These are phyloP conservation scores for Trifolium subterraneum DNA, from an alignment of 306 rosid genomes.

Conservation along the genomic window DNA sequence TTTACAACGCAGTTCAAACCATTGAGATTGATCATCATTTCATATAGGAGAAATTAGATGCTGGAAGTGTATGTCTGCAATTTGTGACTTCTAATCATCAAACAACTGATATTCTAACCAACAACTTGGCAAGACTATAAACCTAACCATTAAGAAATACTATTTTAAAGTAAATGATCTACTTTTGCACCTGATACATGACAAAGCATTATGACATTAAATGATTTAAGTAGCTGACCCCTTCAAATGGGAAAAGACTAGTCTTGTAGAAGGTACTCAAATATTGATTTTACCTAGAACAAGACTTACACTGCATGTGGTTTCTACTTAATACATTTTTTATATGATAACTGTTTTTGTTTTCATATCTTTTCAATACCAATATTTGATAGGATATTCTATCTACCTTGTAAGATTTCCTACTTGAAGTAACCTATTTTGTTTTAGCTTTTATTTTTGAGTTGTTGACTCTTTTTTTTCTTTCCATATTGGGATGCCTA, in stretches of 20 bases:
- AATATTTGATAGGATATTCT: slow-evolving; percentile 23
- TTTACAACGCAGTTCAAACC: no score
- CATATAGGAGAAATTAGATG: no score
- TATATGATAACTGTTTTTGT: slow-evolving; percentile 5
- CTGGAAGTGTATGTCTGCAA: no score
- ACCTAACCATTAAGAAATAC: background rate
- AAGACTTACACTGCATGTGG: background rate
- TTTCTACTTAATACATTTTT: background rate
- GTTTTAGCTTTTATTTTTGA: background rate
- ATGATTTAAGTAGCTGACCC: background rate
- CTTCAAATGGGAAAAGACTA: background rate
- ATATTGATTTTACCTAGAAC: slow-evolving; percentile 14
- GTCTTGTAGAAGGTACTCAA: background rate
- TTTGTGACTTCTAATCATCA: no score
- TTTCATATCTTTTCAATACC: slow-evolving; percentile 1
- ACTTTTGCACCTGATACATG: background rate
- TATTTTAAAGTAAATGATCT: background rate
- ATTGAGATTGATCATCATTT: no score
- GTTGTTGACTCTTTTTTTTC: slow-evolving; percentile 33
- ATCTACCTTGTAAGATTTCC: slow-evolving; percentile 17
- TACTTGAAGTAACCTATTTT: slow-evolving; percentile 1
- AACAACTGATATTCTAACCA: no score
- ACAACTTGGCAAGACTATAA: no score
- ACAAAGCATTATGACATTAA: background rate
- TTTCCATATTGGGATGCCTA: slow-evolving; percentile 38